Percentiles rank a stretch among this genome's conserved stretches.
Evolutionary conservation across 2,329 filamentous ascomycete genomes (phyloP).

Genomic region (Diaporthe vaccinii): DNA sequence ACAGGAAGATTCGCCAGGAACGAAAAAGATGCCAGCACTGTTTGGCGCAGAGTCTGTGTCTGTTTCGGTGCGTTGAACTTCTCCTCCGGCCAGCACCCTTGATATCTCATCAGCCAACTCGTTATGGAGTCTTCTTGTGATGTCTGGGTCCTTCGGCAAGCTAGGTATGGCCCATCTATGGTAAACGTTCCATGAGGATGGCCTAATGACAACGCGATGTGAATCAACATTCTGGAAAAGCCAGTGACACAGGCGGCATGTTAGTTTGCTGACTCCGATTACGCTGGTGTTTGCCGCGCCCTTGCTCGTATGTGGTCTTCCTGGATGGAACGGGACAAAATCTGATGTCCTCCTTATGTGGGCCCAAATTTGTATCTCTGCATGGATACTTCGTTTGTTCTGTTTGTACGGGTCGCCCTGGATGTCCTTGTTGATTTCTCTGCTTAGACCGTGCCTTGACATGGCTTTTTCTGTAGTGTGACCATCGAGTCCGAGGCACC

Average conservation of each 20-base stretch:
- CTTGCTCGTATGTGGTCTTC: neutral
- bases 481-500: neutral
- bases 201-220: neutral
- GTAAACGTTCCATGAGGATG: neutral
- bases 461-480: neutral
- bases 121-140: neutral
- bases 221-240: neutral
- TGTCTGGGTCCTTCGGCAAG: neutral
- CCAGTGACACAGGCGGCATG: neutral
- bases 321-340: neutral
- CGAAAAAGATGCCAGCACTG: neutral
- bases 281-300: neutral
- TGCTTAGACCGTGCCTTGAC: neutral
- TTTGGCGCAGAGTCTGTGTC: neutral
- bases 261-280: neutral
- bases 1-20: neutral
- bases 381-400: neutral
- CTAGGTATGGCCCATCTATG: neutral
- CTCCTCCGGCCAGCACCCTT: neutral
- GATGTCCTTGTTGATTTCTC: neutral
- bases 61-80: neutral
- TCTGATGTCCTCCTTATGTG: neutral
- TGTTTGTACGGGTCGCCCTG: neutral
- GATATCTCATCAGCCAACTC: neutral
- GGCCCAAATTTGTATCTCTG: neutral